Percentiles rank a stretch among this genome's conserved stretches.
Evolutionary conservation across 495 filamentous ascomycete species (phyloP).

Genomic region (Hyaloscypha variabilis): DNA sequence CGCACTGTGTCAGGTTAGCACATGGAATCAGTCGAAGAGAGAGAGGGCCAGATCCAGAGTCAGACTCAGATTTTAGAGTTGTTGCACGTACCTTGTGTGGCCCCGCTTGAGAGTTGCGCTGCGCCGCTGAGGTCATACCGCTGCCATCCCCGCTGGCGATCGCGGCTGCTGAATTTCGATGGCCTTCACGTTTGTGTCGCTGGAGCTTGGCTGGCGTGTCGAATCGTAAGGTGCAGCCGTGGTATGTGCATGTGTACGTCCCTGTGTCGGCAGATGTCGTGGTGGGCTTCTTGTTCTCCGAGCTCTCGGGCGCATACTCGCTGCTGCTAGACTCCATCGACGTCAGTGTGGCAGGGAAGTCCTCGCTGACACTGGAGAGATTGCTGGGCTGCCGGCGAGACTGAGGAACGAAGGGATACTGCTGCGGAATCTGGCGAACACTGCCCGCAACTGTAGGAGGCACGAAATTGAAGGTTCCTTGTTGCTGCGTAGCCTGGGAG

Average conservation of each 20-base stretch:
- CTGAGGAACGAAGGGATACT: constrained; percentile 57
- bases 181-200: constrained; percentile 93
- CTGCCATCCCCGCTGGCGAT: constrained; percentile 28
- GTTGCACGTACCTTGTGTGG: constrained; percentile 63
- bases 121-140: constrained; percentile 53
- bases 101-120: constrained; percentile 80
- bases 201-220: constrained; percentile 84
- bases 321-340: constrained; percentile 68
- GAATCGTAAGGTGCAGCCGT: constrained; percentile 86
- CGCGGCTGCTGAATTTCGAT: constrained; percentile 62
- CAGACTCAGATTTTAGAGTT: too few relatives aligned
- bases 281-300: constrained; percentile 50
- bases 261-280: constrained; percentile 75
- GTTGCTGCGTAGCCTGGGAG: constrained; percentile 32
- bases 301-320: constrained; percentile 40
- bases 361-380: constrained; percentile 39
- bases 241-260: constrained; percentile 94
- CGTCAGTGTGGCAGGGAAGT: constrained; percentile 63
- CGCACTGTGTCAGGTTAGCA: constrained; percentile 51
- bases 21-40: neutral
- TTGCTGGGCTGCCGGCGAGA: constrained; percentile 30
- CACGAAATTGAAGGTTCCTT: constrained; percentile 42
- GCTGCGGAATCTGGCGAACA: constrained; percentile 52
- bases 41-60: too few relatives aligned
- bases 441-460: constrained; percentile 39